Conservation (phyloP, 176 grass and related monocot species). For the Metroxylon sagu region DNA sequence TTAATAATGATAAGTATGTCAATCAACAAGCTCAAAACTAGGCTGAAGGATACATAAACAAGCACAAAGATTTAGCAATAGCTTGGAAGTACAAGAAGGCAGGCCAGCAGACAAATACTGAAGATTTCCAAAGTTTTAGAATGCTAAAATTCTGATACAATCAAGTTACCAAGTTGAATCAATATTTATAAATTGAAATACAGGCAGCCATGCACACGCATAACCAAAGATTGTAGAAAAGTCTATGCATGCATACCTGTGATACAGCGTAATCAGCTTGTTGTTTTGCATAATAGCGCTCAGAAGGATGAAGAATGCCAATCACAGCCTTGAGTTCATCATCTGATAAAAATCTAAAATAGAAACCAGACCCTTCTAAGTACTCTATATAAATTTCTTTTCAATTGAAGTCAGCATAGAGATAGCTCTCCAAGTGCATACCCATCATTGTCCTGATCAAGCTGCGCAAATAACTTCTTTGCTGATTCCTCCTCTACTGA, state of each 20-base stretch:
- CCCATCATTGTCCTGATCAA: constrained; percentile 77
- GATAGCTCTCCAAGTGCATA: constrained; percentile 18
- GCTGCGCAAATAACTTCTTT: constrained; percentile 57
- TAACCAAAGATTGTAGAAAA: too few species aligned
- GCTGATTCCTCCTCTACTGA: constrained; percentile 27
- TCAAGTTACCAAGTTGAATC: too few species aligned
- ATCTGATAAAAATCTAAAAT: constrained; percentile 57
- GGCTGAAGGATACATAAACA: too few species aligned
- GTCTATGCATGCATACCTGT: not conserved
- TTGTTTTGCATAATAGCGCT: constrained; percentile 68
- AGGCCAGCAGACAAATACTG: too few species aligned
- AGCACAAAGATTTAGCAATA: too few species aligned
- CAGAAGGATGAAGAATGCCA: constrained; percentile 69
- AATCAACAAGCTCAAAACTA: too few species aligned
- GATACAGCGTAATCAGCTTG: constrained; percentile 63
- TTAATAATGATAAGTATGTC: too few species aligned
- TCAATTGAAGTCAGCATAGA: not conserved
- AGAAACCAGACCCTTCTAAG: not conserved
- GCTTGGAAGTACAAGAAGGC: too few species aligned
- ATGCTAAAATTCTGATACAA: too few species aligned
- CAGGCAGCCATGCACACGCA: too few species aligned
- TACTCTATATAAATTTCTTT: not conserved
- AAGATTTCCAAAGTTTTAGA: too few species aligned
- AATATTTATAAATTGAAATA: too few species aligned
- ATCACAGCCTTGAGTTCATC: constrained; percentile 64